Conservation (phyloP, 805 yeast species). For the Spathaspora gorwiae region DNA sequence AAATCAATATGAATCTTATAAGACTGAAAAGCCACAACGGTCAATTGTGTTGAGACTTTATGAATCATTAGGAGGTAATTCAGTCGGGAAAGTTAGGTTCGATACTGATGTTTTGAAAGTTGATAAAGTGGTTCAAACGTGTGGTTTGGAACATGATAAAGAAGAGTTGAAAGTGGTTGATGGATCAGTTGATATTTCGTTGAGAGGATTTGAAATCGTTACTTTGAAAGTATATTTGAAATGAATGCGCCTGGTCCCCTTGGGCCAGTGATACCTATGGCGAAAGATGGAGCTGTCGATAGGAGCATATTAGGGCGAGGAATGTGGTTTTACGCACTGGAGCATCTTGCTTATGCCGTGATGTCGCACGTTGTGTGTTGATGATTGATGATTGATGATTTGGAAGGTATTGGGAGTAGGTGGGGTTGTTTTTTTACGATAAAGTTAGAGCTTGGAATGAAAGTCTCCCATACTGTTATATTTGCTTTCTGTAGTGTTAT, state of each 20-base stretch:
- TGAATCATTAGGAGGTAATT: slow-evolving; percentile 82
- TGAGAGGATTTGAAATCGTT: slow-evolving; percentile 79
- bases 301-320: too few species aligned
- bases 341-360: too few species aligned
- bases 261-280: too few species aligned
- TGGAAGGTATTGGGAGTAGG: too few species aligned
- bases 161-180: slow-evolving; percentile 34
- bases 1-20: slow-evolving; percentile 40
- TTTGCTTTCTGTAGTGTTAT: too few species aligned
- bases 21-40: slow-evolving; percentile 35
- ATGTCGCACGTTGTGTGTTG: too few species aligned
- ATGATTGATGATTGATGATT: too few species aligned
- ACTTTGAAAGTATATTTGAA: slow-evolving; percentile 48
- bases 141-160: slow-evolving; percentile 52
- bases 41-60: slow-evolving; percentile 68
- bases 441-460: too few species aligned
- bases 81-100: slow-evolving; percentile 49
- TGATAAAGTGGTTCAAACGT: slow-evolving; percentile 48
- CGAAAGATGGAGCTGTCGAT: too few species aligned
- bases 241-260: neutral
- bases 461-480: too few species aligned
- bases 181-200: slow-evolving; percentile 35
- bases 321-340: too few species aligned
- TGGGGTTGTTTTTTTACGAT: too few species aligned
- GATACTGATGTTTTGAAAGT: slow-evolving; percentile 33